Percentiles rank a stretch among this genome's conserved stretches.
phyloP scores from a whole-genome alignment of 345 rosid genomes.

The Eucalyptus pumila region DNA sequence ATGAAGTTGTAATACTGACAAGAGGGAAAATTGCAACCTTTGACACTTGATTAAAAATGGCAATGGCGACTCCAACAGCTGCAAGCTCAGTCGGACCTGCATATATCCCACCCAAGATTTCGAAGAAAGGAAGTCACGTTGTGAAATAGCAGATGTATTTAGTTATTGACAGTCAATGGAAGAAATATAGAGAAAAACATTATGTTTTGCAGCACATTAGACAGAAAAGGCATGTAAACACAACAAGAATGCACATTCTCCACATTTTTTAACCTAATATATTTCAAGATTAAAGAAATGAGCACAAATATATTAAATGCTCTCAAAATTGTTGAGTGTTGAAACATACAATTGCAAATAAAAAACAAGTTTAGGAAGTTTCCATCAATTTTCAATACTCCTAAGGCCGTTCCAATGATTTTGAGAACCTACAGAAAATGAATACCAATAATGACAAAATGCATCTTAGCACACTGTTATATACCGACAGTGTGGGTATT shows the following conservation, averaged over 20 bases:
- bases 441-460: neutral
- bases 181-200: neutral
- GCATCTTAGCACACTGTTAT: neutral
- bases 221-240: neutral
- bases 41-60: slow-evolving; percentile 86
- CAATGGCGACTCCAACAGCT: slow-evolving; percentile 94
- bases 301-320: neutral
- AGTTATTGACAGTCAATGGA: neutral
- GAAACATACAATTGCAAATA: neutral
- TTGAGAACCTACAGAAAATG: neutral
- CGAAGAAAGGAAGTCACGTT: neutral
- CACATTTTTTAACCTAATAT: neutral
- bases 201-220: neutral
- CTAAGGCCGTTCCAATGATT: neutral
- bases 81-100: slow-evolving; percentile 66
- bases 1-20: slow-evolving; percentile 89
- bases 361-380: neutral
- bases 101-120: neutral
- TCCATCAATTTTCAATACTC: neutral
- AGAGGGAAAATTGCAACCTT: slow-evolving; percentile 91
- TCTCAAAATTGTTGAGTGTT: neutral
- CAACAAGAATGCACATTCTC: neutral
- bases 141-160: neutral
- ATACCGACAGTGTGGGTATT: neutral
- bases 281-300: neutral